A percentile compares a stretch with the other conserved stretches of the same genome.
These are phyloP conservation scores for Coniferiporia weirii DNA, from an alignment of 1,284 basidiomycete species.

Conservation along the genomic window DNA sequence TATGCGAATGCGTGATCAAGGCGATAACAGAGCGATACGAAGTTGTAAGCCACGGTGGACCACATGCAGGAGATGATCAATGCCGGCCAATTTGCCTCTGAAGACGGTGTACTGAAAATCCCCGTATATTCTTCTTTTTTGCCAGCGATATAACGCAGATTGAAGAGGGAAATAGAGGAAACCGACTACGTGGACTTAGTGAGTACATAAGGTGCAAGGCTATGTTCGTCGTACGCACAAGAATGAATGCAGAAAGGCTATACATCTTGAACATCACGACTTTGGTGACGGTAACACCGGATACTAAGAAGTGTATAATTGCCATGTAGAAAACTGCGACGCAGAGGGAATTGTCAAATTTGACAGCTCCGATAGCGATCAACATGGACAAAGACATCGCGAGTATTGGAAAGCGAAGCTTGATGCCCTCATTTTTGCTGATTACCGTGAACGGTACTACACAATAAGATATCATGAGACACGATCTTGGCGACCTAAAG, in stretches of 20 bases:
- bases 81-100: not conserved
- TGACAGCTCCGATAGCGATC: not conserved
- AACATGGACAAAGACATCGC: not conserved
- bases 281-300: not conserved
- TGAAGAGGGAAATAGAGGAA: too few relatives aligned
- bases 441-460: constrained; percentile 3
- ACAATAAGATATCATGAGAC: not conserved
- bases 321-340: constrained; percentile 4
- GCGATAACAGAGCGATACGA: constrained; percentile 4
- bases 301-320: constrained; percentile 6
- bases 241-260: too few relatives aligned
- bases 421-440: not conserved
- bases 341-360: not conserved
- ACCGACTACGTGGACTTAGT: too few relatives aligned
- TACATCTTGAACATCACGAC: not conserved
- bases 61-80: not conserved
- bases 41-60: not conserved
- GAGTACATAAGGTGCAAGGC: too few relatives aligned
- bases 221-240: too few relatives aligned
- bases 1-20: constrained; percentile 5
- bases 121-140: not conserved
- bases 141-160: too few relatives aligned
- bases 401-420: not conserved
- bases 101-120: not conserved
- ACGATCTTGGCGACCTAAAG: not conserved